Percentiles rank a stretch among this genome's conserved stretches.
Evolutionary conservation across 352 stramenopile species (phyloP).

Genomic region (Phytopythium kandeliae): DNA sequence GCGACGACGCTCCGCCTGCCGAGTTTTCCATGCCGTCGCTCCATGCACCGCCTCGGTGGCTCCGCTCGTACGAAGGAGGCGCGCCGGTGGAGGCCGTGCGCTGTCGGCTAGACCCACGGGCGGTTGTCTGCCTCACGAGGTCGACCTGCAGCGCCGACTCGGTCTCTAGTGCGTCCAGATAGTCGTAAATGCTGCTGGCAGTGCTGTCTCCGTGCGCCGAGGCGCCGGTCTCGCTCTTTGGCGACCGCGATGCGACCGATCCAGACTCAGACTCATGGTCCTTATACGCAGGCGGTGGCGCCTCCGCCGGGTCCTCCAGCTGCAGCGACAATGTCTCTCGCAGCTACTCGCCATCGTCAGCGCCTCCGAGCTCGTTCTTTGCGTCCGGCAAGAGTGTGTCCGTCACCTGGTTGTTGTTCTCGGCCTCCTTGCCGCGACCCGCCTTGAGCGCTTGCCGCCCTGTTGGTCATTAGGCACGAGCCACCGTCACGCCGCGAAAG

Average conservation of each 20-base stretch:
- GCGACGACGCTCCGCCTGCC: conserved; percentile 7
- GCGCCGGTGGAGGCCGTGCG: background rate
- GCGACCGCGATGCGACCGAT: conserved; percentile 20
- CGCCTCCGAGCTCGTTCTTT: no score
- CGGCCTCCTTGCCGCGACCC: background rate
- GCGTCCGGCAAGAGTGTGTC: no score
- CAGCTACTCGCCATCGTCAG: conserved; percentile 1
- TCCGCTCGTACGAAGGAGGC: background rate
- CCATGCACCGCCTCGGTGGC: conserved; percentile 3
- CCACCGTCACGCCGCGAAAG: background rate
- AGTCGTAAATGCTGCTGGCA: conserved; percentile 66
- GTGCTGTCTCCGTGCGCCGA: conserved; percentile 10
- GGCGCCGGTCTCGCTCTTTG: conserved; percentile 10
- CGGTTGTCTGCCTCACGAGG: conserved; percentile 8
- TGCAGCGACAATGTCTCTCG: conserved; percentile 22
- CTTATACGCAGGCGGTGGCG: conserved; percentile 28
- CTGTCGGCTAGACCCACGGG: background rate
- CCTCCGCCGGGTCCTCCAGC: conserved; percentile 35
- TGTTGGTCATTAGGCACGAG: background rate
- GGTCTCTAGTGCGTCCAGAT: conserved; percentile 67
- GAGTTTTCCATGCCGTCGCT: background rate
- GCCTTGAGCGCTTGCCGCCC: background rate
- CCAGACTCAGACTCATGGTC: conserved; percentile 18
- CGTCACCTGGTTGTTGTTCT: conserved; percentile 27
- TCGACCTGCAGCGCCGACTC: conserved; percentile 52